Base-by-base conservation (phyloP, 768 basidiomycete species). In the Boletus patriciae region DNA sequence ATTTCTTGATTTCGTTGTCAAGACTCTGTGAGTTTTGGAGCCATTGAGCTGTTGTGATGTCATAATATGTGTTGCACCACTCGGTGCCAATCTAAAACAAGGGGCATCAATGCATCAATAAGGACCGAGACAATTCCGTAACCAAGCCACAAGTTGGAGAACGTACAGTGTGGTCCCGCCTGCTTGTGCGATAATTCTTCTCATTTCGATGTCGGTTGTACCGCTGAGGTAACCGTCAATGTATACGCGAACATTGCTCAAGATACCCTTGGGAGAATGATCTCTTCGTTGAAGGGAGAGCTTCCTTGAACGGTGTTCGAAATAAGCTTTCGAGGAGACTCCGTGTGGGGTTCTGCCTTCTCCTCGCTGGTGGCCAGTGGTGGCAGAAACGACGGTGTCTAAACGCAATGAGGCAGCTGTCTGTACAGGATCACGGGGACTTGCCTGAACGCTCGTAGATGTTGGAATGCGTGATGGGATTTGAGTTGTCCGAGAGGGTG, bases 131-230 rank as follows among this genome's bases (percentile, higher is more conserved):
- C 15, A 25, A 21, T 9, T n/a, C 18, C 6, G 25, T 19, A 21
- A 36, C 8, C 3, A 51, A 46, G 16, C 37, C 16, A 42, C 23
- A 45, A 8, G 31, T 3, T 15, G 10, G 44, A 31, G 29, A n/a
- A 74, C 77, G 64, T 76, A 92, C 92, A 85, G 57, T 8, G 83
- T 73, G 37, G 74, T 74, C 3, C 90, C 92, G 2, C 92, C 92
- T 45, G 84, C 86, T 42, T 79, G 73, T n/a, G 75, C 67, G 10
- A 93, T 77, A 15, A 86, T 73, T 61, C 82, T 76, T 72, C 85
- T 92, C 77, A 94, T 84, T 71, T 93, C 90, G 48, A 87, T 81
- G 66, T 92, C 90, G 2, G 90, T 93, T 21, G 88, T 90, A 43
- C 80, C 78, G 31, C 76, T 77, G 55, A 90, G 74, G 64, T 83